A percentile compares a stretch with the other conserved stretches of the same genome.
phyloP scores from a whole-genome alignment of 2,329 filamentous ascomycete genomes.

The Colletotrichum coccodes region DNA sequence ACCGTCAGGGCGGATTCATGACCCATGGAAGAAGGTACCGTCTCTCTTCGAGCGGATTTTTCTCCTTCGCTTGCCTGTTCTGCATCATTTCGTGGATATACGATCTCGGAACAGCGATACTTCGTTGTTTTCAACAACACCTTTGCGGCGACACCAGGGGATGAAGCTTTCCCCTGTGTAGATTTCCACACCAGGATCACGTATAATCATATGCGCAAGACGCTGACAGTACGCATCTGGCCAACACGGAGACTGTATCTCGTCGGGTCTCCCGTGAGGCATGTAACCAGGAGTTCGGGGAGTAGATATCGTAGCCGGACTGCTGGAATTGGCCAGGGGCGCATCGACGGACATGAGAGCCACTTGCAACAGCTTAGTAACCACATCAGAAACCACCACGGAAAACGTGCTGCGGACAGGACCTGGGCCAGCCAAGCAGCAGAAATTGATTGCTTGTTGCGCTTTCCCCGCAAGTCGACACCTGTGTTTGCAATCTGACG shows the following conservation, averaged over 20 bases:
- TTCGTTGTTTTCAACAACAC: neutral
- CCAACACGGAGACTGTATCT: neutral
- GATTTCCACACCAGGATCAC: neutral
- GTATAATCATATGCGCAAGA: too few species aligned
- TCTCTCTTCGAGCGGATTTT: too few species aligned
- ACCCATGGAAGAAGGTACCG: neutral
- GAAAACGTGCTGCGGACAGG: neutral
- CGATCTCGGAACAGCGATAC: neutral
- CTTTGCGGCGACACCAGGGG: neutral
- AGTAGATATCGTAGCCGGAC: neutral
- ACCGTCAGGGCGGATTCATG: neutral
- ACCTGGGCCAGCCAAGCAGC: neutral
- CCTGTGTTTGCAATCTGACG: too few species aligned
- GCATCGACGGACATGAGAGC: neutral
- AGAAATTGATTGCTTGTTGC: neutral
- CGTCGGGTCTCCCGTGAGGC: neutral
- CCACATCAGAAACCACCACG: neutral
- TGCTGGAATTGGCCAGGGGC: neutral
- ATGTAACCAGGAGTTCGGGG: neutral
- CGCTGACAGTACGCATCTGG: neutral
- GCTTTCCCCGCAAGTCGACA: neutral
- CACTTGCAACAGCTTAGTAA: neutral
- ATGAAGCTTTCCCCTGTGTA: neutral
- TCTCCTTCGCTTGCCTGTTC: neutral
- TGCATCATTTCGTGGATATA: neutral